Conservation (phyloP, 2,329 filamentous ascomycete species). For the Pyrenochaeta sp. region DNA sequence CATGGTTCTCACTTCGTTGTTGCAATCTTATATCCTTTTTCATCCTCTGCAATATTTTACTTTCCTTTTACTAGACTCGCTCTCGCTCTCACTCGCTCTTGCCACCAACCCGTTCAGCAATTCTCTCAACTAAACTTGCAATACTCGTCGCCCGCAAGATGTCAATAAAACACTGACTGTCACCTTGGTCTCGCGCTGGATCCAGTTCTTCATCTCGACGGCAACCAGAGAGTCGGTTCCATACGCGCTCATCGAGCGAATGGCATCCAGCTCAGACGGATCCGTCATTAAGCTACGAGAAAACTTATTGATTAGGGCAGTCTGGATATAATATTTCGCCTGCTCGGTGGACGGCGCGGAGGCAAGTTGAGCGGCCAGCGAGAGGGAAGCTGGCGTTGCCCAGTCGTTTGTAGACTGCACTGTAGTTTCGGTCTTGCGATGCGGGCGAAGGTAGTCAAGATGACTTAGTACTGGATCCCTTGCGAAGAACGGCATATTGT, state of each 20-base stretch:
- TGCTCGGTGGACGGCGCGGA: conserved; percentile 2
- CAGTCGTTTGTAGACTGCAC: not conserved
- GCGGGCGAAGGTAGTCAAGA: conserved; percentile 14
- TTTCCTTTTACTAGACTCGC: too few species aligned
- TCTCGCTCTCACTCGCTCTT: not conserved
- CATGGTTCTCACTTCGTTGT: too few species aligned
- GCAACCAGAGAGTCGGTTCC: conserved; percentile 37
- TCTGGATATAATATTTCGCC: conserved; percentile 3
- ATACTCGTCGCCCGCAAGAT: conserved; percentile 23
- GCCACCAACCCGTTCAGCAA: conserved; percentile 8
- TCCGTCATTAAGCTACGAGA: conserved; percentile 22
- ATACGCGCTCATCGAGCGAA: conserved; percentile 13
- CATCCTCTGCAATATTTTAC: too few species aligned
- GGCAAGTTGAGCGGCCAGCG: conserved; percentile 9
- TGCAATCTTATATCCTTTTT: conserved; percentile 20
- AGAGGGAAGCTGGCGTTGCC: not conserved
- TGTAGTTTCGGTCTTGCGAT: conserved; percentile 1
- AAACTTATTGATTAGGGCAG: conserved; percentile 19
- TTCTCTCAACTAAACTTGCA: conserved; percentile 6
- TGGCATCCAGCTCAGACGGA: conserved; percentile 18
- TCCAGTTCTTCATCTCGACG: conserved; percentile 34
- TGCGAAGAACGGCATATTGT: conserved; percentile 12
- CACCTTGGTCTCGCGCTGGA: conserved; percentile 18
- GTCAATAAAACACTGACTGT: conserved; percentile 29
- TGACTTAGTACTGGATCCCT: conserved; percentile 12